Evolutionary conservation across 768 basidiomycete species (phyloP).

Genomic region (Tulasnella sp.): DNA sequence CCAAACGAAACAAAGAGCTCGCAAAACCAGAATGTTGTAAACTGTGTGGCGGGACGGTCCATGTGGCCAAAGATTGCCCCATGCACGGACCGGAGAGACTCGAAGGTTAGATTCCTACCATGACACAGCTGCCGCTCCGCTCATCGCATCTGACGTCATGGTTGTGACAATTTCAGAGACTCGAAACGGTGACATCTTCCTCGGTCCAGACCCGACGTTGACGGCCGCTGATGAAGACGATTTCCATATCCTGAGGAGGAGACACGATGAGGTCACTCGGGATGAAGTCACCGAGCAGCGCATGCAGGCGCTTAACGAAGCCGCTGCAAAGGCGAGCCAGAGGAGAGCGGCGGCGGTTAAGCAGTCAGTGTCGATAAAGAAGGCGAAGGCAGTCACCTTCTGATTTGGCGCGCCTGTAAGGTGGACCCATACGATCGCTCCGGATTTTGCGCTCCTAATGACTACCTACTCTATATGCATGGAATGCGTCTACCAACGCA

Average conservation of each 20-base stretch:
- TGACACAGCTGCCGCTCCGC: not conserved
- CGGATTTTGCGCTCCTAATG: too few relatives aligned
- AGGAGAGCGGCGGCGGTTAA: not conserved
- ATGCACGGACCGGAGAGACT: conserved; percentile 29
- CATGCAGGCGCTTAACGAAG: not conserved
- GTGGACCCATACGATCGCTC: too few relatives aligned
- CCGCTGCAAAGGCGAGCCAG: not conserved
- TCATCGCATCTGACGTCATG: not conserved
- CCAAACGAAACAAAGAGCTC: conserved; percentile 67
- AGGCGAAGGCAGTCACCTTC: conserved; percentile 8
- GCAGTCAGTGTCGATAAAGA: not conserved
- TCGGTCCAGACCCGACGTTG: conserved; percentile 23
- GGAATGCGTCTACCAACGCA: too few relatives aligned
- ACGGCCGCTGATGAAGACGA: conserved; percentile 92
- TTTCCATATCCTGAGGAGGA: conserved; percentile 72
- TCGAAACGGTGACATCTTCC: conserved; percentile 5
- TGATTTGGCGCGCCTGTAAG: not conserved
- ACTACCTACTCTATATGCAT: too few relatives aligned
- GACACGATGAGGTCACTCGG: conserved; percentile 45
- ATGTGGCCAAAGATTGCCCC: conserved; percentile 76
- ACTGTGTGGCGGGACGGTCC: conserved; percentile 73
- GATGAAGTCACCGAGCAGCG: conserved; percentile 38
- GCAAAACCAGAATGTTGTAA: conserved; percentile 88
- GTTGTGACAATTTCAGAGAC: too few relatives aligned
- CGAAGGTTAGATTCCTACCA: not conserved